These are phyloP conservation scores for Moesziomyces parantarcticus DNA, from an alignment of 1,284 basidiomycete genomes.

Conservation along the genomic window DNA sequence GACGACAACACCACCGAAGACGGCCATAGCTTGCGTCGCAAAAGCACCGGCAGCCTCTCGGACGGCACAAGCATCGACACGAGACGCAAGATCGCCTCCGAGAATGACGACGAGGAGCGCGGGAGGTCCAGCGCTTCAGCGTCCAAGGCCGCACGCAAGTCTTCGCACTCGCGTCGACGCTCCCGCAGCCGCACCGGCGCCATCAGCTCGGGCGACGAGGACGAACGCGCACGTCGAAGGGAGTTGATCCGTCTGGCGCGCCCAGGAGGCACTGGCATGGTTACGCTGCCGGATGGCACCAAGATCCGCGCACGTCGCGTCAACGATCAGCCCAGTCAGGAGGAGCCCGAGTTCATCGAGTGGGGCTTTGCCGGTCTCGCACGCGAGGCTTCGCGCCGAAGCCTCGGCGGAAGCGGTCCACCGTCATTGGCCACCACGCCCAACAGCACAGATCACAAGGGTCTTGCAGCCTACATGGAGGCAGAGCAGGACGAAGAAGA, in stretches of 20 bases:
- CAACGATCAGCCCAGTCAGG: slow-evolving; percentile 49
- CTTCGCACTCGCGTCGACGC: slow-evolving; percentile 32
- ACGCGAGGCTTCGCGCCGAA: slow-evolving; percentile 40
- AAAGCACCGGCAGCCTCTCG: slow-evolving; percentile 37
- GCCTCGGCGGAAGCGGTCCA: slow-evolving; percentile 37
- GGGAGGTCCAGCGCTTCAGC: slow-evolving; percentile 19
- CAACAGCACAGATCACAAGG: slow-evolving; percentile 34
- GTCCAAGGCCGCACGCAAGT: slow-evolving; percentile 28
- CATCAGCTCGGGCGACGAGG: slow-evolving; percentile 49
- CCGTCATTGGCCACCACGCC: slow-evolving; percentile 43
- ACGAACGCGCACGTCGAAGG: slow-evolving; percentile 55
- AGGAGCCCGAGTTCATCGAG: slow-evolving; percentile 51
- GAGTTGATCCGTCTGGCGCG: slow-evolving; percentile 58
- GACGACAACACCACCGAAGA: slow-evolving; percentile 31
- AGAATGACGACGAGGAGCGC: slow-evolving; percentile 46
- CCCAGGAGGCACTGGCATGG: slow-evolving; percentile 66
- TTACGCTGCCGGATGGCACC: slow-evolving; percentile 64
- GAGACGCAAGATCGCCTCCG: slow-evolving; percentile 17
- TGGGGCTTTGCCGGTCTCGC: slow-evolving; percentile 66
- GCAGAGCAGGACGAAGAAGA: slow-evolving; percentile 40
- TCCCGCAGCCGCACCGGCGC: slow-evolving; percentile 44
- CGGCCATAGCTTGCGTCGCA: slow-evolving; percentile 31
- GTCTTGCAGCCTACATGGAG: slow-evolving; percentile 32
- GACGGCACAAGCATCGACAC: slow-evolving; percentile 19
- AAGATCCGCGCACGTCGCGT: slow-evolving; percentile 62